A percentile compares a stretch with the other conserved stretches of the same genome.
Conservation (phyloP, 192 early-diverging fungal species). For the Entophlyctis luteolus region DNA sequence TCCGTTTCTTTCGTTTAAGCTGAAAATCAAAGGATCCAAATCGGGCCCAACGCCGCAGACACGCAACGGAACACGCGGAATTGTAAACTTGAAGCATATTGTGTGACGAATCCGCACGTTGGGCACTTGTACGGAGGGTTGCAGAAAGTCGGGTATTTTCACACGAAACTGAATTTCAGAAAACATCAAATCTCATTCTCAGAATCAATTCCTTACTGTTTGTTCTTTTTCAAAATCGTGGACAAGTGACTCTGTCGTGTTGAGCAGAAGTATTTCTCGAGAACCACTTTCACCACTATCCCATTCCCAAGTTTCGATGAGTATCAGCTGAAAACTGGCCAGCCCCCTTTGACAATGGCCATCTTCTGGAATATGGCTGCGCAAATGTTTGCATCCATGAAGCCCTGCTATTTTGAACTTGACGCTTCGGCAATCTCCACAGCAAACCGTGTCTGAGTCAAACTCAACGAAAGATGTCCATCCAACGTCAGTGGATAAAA, state of each 20-base stretch:
- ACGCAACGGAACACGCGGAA: not conserved
- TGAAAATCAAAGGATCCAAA: not conserved
- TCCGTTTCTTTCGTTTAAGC: not conserved
- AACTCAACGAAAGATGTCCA: constrained; percentile 13
- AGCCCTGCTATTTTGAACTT: constrained; percentile 9
- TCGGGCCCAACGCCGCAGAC: not conserved
- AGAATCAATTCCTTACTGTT: not conserved
- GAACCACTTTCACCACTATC: not conserved
- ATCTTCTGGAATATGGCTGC: not conserved
- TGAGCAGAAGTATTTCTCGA: constrained; percentile 3
- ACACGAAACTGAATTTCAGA: not conserved
- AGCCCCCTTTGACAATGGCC: not conserved
- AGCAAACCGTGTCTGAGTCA: constrained; percentile 21
- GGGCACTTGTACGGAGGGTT: constrained; percentile 12
- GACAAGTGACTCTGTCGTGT: not conserved
- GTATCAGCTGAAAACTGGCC: constrained; percentile 18
- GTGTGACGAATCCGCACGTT: constrained; percentile 11
- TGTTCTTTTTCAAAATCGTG: constrained; percentile 16
- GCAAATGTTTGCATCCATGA: not conserved
- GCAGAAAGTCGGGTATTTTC: constrained; percentile 21
- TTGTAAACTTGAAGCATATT: constrained; percentile 8
- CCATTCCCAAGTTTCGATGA: constrained; percentile 19
- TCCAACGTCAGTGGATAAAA: not conserved
- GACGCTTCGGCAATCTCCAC: constrained; percentile 3
- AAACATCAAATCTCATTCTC: no score